Evolutionary conservation across 1,284 basidiomycete species (phyloP).

Genomic region (Cryptococcus sp.): DNA sequence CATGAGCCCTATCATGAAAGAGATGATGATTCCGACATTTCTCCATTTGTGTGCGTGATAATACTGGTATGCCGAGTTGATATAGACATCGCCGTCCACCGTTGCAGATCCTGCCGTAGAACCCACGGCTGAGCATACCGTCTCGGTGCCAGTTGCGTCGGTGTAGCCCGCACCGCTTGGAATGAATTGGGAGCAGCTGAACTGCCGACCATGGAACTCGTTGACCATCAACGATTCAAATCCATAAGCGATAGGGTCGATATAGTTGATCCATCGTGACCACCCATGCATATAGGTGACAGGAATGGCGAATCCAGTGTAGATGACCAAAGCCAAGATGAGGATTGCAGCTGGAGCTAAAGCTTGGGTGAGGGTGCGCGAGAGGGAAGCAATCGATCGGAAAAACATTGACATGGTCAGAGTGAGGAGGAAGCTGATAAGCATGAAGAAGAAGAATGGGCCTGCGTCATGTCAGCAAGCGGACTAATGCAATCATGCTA

Average conservation of each 20-base stretch:
- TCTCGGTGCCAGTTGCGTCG: slow-evolving; percentile 32
- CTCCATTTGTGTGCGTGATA: slow-evolving; percentile 66
- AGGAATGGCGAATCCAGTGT: slow-evolving; percentile 56
- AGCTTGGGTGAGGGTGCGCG: slow-evolving; percentile 46
- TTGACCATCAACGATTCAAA: slow-evolving; percentile 59
- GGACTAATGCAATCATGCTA: not conserved
- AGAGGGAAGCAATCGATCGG: slow-evolving; percentile 56
- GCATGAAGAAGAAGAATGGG: slow-evolving; percentile 40
- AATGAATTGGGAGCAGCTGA: slow-evolving; percentile 45
- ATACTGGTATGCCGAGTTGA: slow-evolving; percentile 66
- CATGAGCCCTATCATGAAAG: slow-evolving; percentile 60
- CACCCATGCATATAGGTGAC: slow-evolving; percentile 53
- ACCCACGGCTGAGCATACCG: slow-evolving; percentile 56
- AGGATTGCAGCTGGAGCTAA: slow-evolving; percentile 53
- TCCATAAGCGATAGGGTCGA: slow-evolving; percentile 56
- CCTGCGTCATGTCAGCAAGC: slow-evolving; percentile 2
- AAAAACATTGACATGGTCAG: slow-evolving; percentile 58
- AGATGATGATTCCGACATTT: slow-evolving; percentile 62
- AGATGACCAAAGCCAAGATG: slow-evolving; percentile 57
- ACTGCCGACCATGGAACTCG: slow-evolving; percentile 55
- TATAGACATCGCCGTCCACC: slow-evolving; percentile 60
- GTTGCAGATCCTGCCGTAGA: slow-evolving; percentile 44
- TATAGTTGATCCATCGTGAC: slow-evolving; percentile 58
- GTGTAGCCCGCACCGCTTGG: slow-evolving; percentile 50
- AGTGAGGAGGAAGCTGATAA: slow-evolving; percentile 41